Evolutionary conservation across 225 moss, liverwort and hornwort species (phyloP).

Genomic region (Sphagnum contortum): DNA sequence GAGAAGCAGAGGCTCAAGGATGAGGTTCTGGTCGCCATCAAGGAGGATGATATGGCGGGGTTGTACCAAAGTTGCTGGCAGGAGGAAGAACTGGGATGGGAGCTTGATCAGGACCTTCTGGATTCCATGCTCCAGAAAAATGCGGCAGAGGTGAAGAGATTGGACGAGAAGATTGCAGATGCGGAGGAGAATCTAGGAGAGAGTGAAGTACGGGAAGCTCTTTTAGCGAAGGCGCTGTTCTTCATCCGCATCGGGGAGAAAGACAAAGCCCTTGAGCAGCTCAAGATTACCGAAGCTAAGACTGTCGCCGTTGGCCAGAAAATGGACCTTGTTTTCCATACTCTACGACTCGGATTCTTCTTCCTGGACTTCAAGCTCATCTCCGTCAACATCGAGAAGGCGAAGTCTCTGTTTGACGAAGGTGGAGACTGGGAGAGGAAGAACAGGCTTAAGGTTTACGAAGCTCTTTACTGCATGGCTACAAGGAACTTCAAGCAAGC

Average conservation of each 20-base stretch:
- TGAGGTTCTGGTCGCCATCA: slow-evolving; percentile 45
- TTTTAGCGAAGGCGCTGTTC: slow-evolving; percentile 73
- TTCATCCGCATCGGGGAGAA: slow-evolving; percentile 88
- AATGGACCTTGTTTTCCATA: slow-evolving; percentile 98
- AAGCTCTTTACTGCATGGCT: slow-evolving; percentile 92
- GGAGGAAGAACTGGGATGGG: slow-evolving; percentile 67
- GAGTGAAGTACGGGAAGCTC: slow-evolving; percentile 96
- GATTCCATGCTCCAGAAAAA: slow-evolving; percentile 33
- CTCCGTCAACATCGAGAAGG: slow-evolving; percentile 93
- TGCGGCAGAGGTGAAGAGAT: slow-evolving; percentile 49
- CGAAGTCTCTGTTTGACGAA: slow-evolving; percentile 92
- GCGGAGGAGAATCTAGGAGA: slow-evolving; percentile 98
- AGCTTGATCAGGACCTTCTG: slow-evolving; percentile 33
- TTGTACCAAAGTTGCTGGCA: slow-evolving; percentile 64
- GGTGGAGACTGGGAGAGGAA: slow-evolving; percentile 99
- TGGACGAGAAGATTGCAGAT: slow-evolving; percentile 62
- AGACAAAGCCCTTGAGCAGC: slow-evolving; percentile 79
- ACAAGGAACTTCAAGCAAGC: slow-evolving; percentile 96
- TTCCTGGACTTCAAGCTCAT: slow-evolving; percentile 86
- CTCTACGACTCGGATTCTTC: slow-evolving; percentile 78
- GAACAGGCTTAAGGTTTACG: slow-evolving; percentile 94
- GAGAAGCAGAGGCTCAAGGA: slow-evolving; percentile 69
- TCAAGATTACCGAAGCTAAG: slow-evolving; percentile 86
- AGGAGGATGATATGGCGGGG: slow-evolving; percentile 73
- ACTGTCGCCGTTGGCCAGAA: slow-evolving; percentile 98